phyloP scores from a whole-genome alignment of 495 filamentous ascomycete genomes.

The Astrocystis sublimbata region DNA sequence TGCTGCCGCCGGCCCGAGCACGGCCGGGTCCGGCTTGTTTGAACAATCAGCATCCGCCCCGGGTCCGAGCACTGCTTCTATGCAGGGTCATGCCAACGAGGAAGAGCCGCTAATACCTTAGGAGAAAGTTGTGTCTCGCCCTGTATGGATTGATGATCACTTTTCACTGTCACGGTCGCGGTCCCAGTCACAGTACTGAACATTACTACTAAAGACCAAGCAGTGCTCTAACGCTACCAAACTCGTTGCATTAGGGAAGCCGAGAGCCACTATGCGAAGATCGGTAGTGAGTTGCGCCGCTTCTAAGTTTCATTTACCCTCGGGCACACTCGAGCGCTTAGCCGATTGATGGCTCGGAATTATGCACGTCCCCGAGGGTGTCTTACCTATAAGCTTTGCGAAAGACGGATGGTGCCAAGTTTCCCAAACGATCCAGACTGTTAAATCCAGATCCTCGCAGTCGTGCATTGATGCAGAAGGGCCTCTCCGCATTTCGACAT shows the following conservation, averaged over 20 bases:
- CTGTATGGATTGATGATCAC: neutral
- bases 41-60: conserved; percentile 6
- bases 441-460: neutral
- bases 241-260: neutral
- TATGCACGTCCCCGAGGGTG: neutral
- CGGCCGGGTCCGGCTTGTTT: conserved; percentile 23
- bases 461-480: neutral
- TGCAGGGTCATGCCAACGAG: conserved; percentile 23
- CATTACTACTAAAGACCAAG: neutral
- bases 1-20: conserved; percentile 22
- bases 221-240: neutral
- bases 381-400: neutral
- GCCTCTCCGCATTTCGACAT: neutral
- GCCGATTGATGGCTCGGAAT: neutral
- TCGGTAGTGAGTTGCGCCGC: neutral
- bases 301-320: neutral
- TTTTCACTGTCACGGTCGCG: neutral
- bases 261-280: neutral
- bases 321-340: neutral
- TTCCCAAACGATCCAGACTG: neutral
- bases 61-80: conserved; percentile 29
- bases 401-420: neutral
- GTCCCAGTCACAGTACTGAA: neutral
- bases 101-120: conserved; percentile 18
- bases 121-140: neutral